phyloP scores from a whole-genome alignment of 164 flowering plant species.

The Chimonanthus salicifolius region DNA sequence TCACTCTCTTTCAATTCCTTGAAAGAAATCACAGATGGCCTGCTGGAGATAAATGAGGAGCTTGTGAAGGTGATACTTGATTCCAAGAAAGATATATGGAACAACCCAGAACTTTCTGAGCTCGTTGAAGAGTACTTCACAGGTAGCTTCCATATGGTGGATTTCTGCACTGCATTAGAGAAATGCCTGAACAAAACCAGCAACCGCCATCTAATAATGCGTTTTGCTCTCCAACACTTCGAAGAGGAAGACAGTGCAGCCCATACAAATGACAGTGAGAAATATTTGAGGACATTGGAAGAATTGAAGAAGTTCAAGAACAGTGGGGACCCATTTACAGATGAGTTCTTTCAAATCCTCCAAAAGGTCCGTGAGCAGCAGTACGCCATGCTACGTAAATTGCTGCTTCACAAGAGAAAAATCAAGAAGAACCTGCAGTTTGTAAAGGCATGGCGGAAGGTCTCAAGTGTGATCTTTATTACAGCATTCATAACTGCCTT shows the following conservation, averaged over 20 bases:
- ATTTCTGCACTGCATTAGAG: conserved; percentile 65
- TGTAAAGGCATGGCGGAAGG: conserved; percentile 54
- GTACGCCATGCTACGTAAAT: conserved; percentile 43
- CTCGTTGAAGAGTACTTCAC: conserved; percentile 81
- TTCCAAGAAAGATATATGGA: conserved; percentile 64
- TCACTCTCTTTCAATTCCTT: conserved; percentile 66
- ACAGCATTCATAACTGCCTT: conserved; percentile 54
- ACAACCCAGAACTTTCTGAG: conserved; percentile 41
- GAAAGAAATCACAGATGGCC: conserved; percentile 45
- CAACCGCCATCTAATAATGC: conserved; percentile 51
- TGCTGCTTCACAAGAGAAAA: conserved; percentile 46
- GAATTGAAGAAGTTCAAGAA: conserved; percentile 54
- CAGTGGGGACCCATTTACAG: conserved; percentile 61
- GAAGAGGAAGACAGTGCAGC: conserved; percentile 25
- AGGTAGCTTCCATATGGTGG: conserved; percentile 56
- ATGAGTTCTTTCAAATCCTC: conserved; percentile 52
- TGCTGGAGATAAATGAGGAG: conserved; percentile 73
- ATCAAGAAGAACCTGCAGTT: conserved; percentile 60
- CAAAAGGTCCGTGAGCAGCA: conserved; percentile 52
- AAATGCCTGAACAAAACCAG: conserved; percentile 59
- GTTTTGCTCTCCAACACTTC: conserved; percentile 56
- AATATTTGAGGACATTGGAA: conserved; percentile 36
- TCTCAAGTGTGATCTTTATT: conserved; percentile 58
- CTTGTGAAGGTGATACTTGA: conserved; percentile 55
- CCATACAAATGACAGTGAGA: conserved; percentile 17